These are phyloP conservation scores for Bullera alba DNA, from an alignment of 768 basidiomycete species.

Conservation along the genomic window DNA sequence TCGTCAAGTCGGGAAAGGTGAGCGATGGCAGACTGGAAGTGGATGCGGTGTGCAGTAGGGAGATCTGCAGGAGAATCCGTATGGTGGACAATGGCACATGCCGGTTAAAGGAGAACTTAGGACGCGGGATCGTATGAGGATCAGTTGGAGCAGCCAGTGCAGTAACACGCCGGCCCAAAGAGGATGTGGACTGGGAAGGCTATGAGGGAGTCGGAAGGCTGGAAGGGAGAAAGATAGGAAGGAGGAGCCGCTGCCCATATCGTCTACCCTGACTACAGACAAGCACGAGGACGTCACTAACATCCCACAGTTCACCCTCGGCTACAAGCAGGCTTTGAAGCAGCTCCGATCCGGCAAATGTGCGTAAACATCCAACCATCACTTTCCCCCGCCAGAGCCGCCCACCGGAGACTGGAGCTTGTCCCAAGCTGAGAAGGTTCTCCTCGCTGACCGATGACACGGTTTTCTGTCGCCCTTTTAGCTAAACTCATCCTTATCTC, in stretches of 20 bases:
- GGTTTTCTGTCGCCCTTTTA: constrained; percentile 47
- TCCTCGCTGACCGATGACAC: constrained; percentile 61
- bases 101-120: background rate
- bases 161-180: too few relatives aligned
- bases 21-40: background rate
- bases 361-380: constrained; percentile 52
- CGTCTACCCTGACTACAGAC: too few relatives aligned
- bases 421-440: constrained; percentile 92
- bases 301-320: constrained; percentile 64
- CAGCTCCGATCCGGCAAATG: constrained; percentile 97
- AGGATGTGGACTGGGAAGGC: too few relatives aligned
- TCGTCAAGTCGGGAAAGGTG: constrained; percentile 92
- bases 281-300: background rate
- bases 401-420: constrained; percentile 5
- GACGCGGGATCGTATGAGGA: too few relatives aligned
- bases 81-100: background rate
- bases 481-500: constrained; percentile 98
- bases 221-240: background rate
- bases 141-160: too few relatives aligned
- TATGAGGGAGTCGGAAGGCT: too few relatives aligned
- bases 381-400: background rate
- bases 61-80: background rate
- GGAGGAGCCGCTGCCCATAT: background rate
- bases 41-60: background rate
- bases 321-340: constrained; percentile 98